phyloP scores from a whole-genome alignment of 2,329 filamentous ascomycete genomes.

The Xylaria sp. region DNA sequence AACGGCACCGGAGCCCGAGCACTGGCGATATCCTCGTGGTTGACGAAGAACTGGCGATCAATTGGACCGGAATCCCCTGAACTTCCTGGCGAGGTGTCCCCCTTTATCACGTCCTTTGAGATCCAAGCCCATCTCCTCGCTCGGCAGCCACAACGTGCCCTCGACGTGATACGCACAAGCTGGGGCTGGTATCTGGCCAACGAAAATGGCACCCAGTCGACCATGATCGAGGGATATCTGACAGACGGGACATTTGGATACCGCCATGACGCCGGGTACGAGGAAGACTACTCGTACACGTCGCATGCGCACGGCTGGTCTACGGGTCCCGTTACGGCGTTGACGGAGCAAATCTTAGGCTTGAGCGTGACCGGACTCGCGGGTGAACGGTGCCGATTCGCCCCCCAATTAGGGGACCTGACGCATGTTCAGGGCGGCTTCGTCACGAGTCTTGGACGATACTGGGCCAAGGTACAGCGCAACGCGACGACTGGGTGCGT shows the following conservation, averaged over 20 bases:
- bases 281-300: constrained; percentile 42
- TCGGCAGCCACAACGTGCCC: constrained; percentile 43
- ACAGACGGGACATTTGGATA: constrained; percentile 54
- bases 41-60: constrained; percentile 49
- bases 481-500: neutral
- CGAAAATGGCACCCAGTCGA: constrained; percentile 52
- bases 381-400: constrained; percentile 35
- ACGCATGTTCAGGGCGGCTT: constrained; percentile 38
- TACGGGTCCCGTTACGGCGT: constrained; percentile 42
- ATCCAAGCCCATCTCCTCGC: constrained; percentile 51
- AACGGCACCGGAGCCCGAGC: constrained; percentile 31
- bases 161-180: constrained; percentile 49
- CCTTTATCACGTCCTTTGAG: constrained; percentile 55
- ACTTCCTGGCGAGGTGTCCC: constrained; percentile 51
- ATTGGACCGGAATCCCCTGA: constrained; percentile 53
- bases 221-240: constrained; percentile 55
- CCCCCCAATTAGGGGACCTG: constrained; percentile 38
- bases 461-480: neutral
- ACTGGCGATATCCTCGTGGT: constrained; percentile 38
- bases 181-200: constrained; percentile 59
- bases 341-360: constrained; percentile 42
- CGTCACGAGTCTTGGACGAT: constrained; percentile 36
- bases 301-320: constrained; percentile 49
- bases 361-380: constrained; percentile 35
- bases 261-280: constrained; percentile 47